Percentiles rank a stretch among this genome's conserved stretches.
Conservation (phyloP, 2,329 filamentous ascomycete genomes). For the Scopulariopsis brevicaulis region DNA sequence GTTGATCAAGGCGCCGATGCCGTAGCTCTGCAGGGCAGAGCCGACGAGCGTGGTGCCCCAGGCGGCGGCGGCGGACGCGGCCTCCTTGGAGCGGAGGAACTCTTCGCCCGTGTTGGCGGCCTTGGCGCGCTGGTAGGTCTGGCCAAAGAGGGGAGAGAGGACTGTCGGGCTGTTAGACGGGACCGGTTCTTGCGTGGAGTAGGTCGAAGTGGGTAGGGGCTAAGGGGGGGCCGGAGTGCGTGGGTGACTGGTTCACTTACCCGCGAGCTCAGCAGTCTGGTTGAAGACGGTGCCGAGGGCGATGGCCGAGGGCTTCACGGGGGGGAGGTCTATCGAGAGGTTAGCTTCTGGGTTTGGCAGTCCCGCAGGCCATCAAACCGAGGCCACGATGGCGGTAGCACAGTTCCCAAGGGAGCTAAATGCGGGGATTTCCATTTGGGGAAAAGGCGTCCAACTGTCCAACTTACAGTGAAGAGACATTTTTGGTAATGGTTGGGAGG, state of each 20-base stretch:
- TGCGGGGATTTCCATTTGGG: neutral
- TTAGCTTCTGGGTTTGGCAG: conserved; percentile 2
- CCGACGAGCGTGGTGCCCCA: conserved; percentile 87
- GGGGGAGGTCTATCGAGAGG: conserved; percentile 36
- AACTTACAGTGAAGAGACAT: conserved; percentile 41
- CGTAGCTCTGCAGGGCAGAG: conserved; percentile 80
- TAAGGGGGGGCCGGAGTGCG: neutral
- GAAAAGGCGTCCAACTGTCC: neutral
- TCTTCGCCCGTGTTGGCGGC: conserved; percentile 90
- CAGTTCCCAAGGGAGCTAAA: neutral
- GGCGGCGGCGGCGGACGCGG: conserved; percentile 72
- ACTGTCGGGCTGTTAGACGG: conserved; percentile 27
- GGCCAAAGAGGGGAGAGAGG: conserved; percentile 80
- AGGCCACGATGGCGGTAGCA: neutral
- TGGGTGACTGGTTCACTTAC: conserved; percentile 13
- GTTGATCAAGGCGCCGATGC: conserved; percentile 83
- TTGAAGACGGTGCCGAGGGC: conserved; percentile 94
- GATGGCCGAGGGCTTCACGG: conserved; percentile 97
- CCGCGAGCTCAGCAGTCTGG: conserved; percentile 77
- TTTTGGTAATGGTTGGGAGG: conserved; percentile 2
- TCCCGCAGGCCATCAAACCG: neutral
- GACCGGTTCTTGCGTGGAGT: neutral
- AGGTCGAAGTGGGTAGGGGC: conserved; percentile 1
- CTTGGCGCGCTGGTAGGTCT: conserved; percentile 90
- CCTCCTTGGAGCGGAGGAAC: conserved; percentile 89